phyloP scores from a whole-genome alignment of 805 yeast genomes.

The Yarrowia porcina region DNA sequence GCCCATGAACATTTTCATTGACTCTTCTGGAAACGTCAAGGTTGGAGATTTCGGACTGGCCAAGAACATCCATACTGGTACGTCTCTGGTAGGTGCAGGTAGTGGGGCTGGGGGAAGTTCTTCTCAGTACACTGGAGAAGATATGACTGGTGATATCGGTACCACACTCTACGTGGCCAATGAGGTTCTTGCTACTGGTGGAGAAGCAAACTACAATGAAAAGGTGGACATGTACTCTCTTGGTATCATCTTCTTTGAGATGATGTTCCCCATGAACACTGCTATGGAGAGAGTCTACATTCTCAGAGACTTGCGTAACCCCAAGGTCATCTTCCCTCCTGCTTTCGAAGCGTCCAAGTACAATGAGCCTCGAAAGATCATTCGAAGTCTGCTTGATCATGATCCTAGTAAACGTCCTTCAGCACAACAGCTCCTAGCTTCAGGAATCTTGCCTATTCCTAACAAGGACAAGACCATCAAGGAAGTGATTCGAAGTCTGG shows the following conservation, averaged over 20 bases:
- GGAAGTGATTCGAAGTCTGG: constrained; percentile 78
- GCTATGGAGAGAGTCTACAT: constrained; percentile 89
- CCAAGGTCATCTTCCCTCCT: constrained; percentile 63
- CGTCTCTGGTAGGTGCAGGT: not conserved
- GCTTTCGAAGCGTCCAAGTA: constrained; percentile 54
- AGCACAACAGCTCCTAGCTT: constrained; percentile 68
- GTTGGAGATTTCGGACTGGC: constrained; percentile 98
- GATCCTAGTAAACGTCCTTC: constrained; percentile 76
- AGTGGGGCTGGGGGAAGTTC: constrained; percentile 2
- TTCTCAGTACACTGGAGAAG: constrained; percentile 44
- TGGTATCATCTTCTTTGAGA: constrained; percentile 93
- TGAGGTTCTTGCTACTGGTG: constrained; percentile 54
- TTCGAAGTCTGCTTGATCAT: constrained; percentile 67
- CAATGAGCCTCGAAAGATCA: constrained; percentile 62
- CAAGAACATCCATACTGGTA: constrained; percentile 46
- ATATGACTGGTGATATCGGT: constrained; percentile 88
- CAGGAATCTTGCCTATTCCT: constrained; percentile 82
- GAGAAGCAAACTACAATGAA: constrained; percentile 69
- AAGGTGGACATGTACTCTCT: constrained; percentile 94
- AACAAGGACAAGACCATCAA: constrained; percentile 87
- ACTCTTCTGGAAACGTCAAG: constrained; percentile 80
- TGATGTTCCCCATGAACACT: constrained; percentile 81
- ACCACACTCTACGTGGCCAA: constrained; percentile 90
- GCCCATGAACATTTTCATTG: constrained; percentile 94
- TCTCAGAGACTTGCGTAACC: constrained; percentile 59